These are phyloP conservation scores for Monosporascus sp. DNA, from an alignment of 2,329 filamentous ascomycete species.

Conservation along the genomic window DNA sequence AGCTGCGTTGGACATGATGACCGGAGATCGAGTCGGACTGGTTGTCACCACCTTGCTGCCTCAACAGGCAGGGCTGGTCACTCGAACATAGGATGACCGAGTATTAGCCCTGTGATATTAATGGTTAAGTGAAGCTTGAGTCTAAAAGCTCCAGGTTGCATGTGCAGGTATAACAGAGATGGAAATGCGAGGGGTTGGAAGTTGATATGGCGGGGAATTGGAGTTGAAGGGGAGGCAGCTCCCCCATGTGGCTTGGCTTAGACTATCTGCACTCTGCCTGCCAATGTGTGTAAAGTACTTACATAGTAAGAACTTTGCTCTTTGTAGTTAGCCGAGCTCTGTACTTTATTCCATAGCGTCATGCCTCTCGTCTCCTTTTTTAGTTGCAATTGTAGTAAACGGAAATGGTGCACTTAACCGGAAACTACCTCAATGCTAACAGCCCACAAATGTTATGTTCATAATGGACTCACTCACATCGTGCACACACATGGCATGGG, in stretches of 20 bases:
- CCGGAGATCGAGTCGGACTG: background rate
- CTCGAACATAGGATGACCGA: background rate
- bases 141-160: background rate
- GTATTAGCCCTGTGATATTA: background rate
- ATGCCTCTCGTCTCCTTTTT: too few relatives aligned
- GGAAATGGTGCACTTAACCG: background rate
- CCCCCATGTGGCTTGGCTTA: too few relatives aligned
- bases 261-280: too few relatives aligned
- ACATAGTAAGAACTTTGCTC: background rate
- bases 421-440: too few relatives aligned
- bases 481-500: too few relatives aligned
- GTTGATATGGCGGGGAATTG: background rate
- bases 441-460: background rate
- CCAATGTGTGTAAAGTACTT: background rate
- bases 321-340: background rate
- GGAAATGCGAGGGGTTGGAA: background rate
- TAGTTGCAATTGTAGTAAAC: background rate
- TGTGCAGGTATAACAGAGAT: background rate
- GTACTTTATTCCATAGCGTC: too few relatives aligned
- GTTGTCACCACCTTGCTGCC: background rate
- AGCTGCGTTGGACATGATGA: conserved; percentile 59
- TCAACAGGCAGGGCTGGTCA: background rate
- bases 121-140: background rate
- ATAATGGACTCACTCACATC: background rate
- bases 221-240: background rate